Percentiles rank a stretch among this genome's conserved stretches.
Conservation (phyloP, 768 basidiomycete genomes). For the Russula olivacea region DNA sequence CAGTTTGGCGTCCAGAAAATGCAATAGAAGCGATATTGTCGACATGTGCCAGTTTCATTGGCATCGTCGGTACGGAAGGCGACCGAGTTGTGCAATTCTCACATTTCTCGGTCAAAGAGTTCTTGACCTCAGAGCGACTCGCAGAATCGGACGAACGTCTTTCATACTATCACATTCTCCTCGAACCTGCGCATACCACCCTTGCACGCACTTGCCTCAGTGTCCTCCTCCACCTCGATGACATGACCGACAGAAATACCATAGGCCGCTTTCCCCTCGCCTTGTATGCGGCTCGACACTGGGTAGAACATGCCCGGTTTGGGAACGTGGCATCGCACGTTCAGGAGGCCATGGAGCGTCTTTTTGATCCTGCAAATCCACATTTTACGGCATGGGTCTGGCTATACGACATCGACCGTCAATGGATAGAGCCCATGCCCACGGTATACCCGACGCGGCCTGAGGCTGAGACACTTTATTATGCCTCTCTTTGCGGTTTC, state of each 20-base stretch:
- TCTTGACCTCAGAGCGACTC: no score
- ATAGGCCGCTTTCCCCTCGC: no score
- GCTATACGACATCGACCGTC: constrained; percentile 3
- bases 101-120: no score
- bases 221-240: no score
- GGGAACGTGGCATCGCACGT: neutral
- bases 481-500: neutral
- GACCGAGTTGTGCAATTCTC: no score
- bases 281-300: neutral
- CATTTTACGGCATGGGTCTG: constrained; percentile 5
- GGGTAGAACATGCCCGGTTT: constrained; percentile 2
- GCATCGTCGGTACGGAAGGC: no score
- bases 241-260: neutral
- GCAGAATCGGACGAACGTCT: no score
- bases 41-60: no score
- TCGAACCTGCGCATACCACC: neutral
- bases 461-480: neutral
- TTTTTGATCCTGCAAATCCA: neutral
- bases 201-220: neutral
- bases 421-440: neutral
- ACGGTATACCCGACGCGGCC: neutral
- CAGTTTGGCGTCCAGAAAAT: no score
- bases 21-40: no score
- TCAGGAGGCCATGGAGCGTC: neutral
- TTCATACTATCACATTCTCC: no score